A percentile compares a stretch with the other conserved stretches of the same genome.
These are phyloP conservation scores for Rosellinia necatrix DNA, from an alignment of 2,329 filamentous ascomycete species.

Conservation along the genomic window DNA sequence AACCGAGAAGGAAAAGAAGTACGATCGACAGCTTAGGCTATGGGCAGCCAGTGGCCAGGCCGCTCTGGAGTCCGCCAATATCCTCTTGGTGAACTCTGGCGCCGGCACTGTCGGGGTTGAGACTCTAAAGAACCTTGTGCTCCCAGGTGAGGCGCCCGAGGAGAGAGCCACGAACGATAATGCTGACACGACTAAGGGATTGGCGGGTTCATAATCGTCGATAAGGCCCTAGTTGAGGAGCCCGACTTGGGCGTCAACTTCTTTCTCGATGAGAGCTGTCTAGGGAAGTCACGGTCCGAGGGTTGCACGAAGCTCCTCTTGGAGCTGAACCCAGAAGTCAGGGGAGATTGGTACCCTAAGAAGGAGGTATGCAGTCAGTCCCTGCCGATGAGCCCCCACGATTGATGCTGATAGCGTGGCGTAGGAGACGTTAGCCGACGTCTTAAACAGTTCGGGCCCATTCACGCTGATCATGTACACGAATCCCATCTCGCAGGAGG, in stretches of 20 bases:
- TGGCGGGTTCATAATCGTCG: slow-evolving; percentile 88
- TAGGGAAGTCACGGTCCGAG: slow-evolving; percentile 79
- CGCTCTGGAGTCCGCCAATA: slow-evolving; percentile 86
- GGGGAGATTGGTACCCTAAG: slow-evolving; percentile 70
- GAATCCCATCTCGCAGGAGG: slow-evolving; percentile 51
- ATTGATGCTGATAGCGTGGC: slow-evolving; percentile 19
- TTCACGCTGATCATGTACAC: slow-evolving; percentile 63
- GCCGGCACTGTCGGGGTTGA: slow-evolving; percentile 88
- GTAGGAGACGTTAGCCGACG: slow-evolving; percentile 42
- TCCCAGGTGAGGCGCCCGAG: slow-evolving; percentile 65
- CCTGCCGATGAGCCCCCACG: background rate
- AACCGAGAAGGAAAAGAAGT: slow-evolving; percentile 73
- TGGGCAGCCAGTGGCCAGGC: slow-evolving; percentile 94
- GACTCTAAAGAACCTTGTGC: slow-evolving; percentile 93
- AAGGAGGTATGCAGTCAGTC: slow-evolving; percentile 46
- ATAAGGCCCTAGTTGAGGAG: slow-evolving; percentile 76
- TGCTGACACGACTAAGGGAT: slow-evolving; percentile 61
- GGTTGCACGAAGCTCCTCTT: slow-evolving; percentile 76
- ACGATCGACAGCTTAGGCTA: slow-evolving; percentile 91
- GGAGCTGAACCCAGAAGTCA: slow-evolving; percentile 92
- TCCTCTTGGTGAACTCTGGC: slow-evolving; percentile 88
- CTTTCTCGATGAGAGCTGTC: slow-evolving; percentile 80
- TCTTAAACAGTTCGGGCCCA: slow-evolving; percentile 47
- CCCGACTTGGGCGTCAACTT: slow-evolving; percentile 94
- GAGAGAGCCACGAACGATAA: background rate